These are phyloP conservation scores for Aspergillus flavus DNA, from an alignment of 2,329 filamentous ascomycete species.

Conservation along the genomic window DNA sequence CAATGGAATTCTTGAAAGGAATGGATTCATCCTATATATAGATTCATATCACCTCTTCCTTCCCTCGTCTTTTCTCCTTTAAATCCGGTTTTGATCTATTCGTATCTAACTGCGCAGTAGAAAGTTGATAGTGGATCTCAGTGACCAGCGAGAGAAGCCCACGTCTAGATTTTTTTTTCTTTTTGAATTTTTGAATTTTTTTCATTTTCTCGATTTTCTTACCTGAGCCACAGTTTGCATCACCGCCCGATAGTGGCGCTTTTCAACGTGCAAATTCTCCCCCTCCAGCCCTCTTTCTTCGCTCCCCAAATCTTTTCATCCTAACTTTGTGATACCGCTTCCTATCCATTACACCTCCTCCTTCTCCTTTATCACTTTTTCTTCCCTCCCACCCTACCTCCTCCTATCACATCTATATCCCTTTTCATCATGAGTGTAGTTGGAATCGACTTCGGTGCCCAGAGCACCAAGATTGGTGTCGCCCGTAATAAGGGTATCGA, in stretches of 20 bases:
- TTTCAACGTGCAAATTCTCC: slow-evolving; percentile 44
- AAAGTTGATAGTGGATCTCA: neutral
- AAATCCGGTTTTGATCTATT: neutral
- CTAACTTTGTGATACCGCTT: slow-evolving; percentile 10
- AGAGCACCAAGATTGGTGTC: slow-evolving; percentile 97
- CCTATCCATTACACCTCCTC: slow-evolving; percentile 19
- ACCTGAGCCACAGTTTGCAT: slow-evolving; percentile 12
- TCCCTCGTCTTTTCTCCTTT: neutral
- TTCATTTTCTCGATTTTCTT: neutral
- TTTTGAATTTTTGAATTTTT: slow-evolving; percentile 2
- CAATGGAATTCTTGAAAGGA: neutral
- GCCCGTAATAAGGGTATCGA: slow-evolving; percentile 98
- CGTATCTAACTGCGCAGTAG: too few relatives aligned
- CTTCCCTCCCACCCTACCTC: slow-evolving; percentile 22
- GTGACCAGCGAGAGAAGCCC: slow-evolving; percentile 24
- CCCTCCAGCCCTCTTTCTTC: slow-evolving; percentile 27
- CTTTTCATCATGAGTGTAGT: slow-evolving; percentile 61
- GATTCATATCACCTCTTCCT: neutral
- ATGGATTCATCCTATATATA: neutral
- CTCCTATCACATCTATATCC: slow-evolving; percentile 21
- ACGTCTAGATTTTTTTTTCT: slow-evolving; percentile 14
- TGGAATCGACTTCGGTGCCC: slow-evolving; percentile 91
- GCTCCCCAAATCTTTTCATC: slow-evolving; percentile 1
- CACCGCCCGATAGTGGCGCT: slow-evolving; percentile 38
- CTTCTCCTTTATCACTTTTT: slow-evolving; percentile 24